These are phyloP conservation scores for Stachybotrys echinatus DNA, from an alignment of 2,329 filamentous ascomycete species.

Conservation along the genomic window DNA sequence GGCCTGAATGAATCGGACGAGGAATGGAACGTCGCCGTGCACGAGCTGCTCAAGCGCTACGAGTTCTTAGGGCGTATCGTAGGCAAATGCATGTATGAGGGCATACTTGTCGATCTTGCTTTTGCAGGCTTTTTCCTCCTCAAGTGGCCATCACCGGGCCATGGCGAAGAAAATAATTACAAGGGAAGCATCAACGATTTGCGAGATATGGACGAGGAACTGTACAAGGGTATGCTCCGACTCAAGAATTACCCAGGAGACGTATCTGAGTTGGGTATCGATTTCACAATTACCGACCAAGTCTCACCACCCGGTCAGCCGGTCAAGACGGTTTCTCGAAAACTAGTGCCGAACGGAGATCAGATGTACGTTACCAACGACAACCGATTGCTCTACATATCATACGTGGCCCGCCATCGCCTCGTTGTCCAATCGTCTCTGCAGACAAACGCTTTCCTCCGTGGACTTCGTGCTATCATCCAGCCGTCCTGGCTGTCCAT, in stretches of 20 bases:
- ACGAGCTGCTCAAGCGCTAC: slow-evolving; percentile 64
- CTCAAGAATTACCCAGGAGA: slow-evolving; percentile 84
- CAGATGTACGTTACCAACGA: slow-evolving; percentile 80
- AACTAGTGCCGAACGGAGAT: slow-evolving; percentile 72
- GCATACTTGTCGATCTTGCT: slow-evolving; percentile 85
- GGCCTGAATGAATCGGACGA: slow-evolving; percentile 47
- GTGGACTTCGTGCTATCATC: slow-evolving; percentile 81
- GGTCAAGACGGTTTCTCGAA: slow-evolving; percentile 61
- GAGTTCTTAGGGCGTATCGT: slow-evolving; percentile 91
- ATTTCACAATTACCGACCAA: slow-evolving; percentile 83
- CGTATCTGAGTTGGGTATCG: slow-evolving; percentile 64
- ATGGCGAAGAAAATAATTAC: slow-evolving; percentile 63
- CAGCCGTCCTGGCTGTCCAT: slow-evolving; percentile 91
- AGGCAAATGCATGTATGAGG: slow-evolving; percentile 96
- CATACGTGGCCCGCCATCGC: slow-evolving; percentile 81
- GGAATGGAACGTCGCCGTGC: slow-evolving; percentile 52
- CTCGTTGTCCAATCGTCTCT: slow-evolving; percentile 71
- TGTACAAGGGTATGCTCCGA: slow-evolving; percentile 79
- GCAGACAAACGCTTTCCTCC: slow-evolving; percentile 86
- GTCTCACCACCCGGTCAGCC: slow-evolving; percentile 40
- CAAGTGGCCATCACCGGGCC: slow-evolving; percentile 80
- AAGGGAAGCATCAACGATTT: slow-evolving; percentile 93
- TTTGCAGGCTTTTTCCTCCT: slow-evolving; percentile 96
- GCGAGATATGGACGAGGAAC: slow-evolving; percentile 80
- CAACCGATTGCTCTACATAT: slow-evolving; percentile 91